Base-by-base conservation (phyloP, 2,329 filamentous ascomycete genomes). In the Aspergillus hortae region DNA sequence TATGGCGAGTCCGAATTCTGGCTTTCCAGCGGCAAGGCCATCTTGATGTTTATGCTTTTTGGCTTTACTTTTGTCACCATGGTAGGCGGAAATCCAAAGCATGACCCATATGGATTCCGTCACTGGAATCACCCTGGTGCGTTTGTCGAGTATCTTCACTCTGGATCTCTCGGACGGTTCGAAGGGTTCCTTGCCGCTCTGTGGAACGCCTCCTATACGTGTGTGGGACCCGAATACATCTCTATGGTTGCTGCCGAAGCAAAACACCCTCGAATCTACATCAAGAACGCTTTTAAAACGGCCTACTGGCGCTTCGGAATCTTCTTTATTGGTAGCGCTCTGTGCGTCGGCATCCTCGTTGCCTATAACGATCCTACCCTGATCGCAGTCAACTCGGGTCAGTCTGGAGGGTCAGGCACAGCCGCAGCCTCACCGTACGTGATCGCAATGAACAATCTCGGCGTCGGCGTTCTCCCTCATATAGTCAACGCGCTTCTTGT, bases 51-150 rank as follows among this genome's bases (percentile, higher is more conserved):
- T 35, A 83, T 80, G 1, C 76, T 90, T 30, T 79, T 90, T 61
- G 61, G 82, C 58, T 90, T 89, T 71, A 91, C 89, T 11, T 89
- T 94, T 62, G 78, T 94, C 56, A 84, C 86, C 53, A 91, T 92
- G 84, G 75, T 92, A 0, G 89, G 89, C 5, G 89, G 87, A 4
- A 92, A 91, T 58, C 89, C 90, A 0, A 66, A 82, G 1, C 76
- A 81, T 46, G 85, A 90, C 57, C 76, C 80, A 0, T 88, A 88
- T 54, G 88, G 88, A 0, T 91, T 91, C 67, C 79, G 83, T 7
- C 79, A 84, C 64, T 87, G 83, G 73, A 68, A 65, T 23, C 54
- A 74, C 14, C 87, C 87, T 0, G 86, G 87, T 1, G 77, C 88
- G 0, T 90, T 92, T 64, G 79, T 80, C 6, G 79, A 85, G 56